phyloP scores from a whole-genome alignment of 495 filamentous ascomycete genomes.

The Podospora didyma region DNA sequence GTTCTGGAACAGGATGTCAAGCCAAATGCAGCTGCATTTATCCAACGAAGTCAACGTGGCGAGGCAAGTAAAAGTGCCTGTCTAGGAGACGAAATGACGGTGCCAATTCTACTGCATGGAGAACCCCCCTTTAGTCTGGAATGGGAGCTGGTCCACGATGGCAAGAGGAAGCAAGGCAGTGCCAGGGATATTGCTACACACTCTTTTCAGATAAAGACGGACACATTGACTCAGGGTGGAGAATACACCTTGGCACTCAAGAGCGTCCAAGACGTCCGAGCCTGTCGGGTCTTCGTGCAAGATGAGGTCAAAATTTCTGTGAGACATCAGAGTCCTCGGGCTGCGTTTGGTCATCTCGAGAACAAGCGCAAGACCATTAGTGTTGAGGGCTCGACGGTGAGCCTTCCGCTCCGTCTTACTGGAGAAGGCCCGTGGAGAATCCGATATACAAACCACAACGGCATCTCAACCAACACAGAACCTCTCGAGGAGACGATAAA shows the following conservation, averaged over 20 bases:
- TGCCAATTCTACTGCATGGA: constrained; percentile 70
- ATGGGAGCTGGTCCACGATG: constrained; percentile 90
- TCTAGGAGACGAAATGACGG: constrained; percentile 71
- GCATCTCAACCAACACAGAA: constrained; percentile 22
- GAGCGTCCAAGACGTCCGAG: constrained; percentile 78
- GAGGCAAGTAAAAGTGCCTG: constrained; percentile 59
- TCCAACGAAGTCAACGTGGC: constrained; percentile 54
- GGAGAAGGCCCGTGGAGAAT: constrained; percentile 81
- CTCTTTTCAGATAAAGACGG: constrained; percentile 66
- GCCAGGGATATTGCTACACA: constrained; percentile 57
- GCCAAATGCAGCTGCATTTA: constrained; percentile 76
- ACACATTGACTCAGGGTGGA: constrained; percentile 69
- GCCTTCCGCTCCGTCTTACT: constrained; percentile 76
- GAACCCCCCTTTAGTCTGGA: constrained; percentile 85
- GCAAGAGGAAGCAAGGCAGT: constrained; percentile 68
- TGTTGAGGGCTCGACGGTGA: constrained; percentile 67
- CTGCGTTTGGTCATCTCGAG: constrained; percentile 76
- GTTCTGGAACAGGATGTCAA: constrained; percentile 87
- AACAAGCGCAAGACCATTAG: constrained; percentile 66
- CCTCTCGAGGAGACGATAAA: constrained; percentile 33
- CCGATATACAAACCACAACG: constrained; percentile 62
- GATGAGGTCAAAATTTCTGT: constrained; percentile 80
- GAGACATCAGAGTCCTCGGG: constrained; percentile 79
- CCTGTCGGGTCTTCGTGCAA: constrained; percentile 78
- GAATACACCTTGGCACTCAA: constrained; percentile 81